Evolutionary conservation across 805 yeast genomes (phyloP).

Genomic region (Candida corydali): DNA sequence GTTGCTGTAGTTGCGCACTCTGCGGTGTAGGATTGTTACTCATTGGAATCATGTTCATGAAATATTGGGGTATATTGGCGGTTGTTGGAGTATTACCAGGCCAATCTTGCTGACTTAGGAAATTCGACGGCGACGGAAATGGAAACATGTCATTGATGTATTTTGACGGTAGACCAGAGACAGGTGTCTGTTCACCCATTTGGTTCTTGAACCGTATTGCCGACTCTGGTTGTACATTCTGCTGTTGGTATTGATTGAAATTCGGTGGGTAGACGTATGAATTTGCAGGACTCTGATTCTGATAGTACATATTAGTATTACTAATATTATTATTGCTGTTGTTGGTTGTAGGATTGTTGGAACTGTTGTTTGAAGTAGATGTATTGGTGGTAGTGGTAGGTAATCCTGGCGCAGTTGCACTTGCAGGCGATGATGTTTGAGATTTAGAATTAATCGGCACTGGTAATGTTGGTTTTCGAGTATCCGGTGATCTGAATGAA

Average conservation of each 20-base stretch:
- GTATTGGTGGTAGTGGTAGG: slow-evolving; percentile 14
- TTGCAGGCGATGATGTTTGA: slow-evolving; percentile 37
- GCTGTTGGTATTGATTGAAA: slow-evolving; percentile 13
- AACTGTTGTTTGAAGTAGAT: background rate
- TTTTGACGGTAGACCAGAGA: slow-evolving; percentile 54
- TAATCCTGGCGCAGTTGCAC: slow-evolving; percentile 37
- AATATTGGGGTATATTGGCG: slow-evolving; percentile 39
- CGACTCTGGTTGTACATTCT: slow-evolving; percentile 12
- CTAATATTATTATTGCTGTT: background rate
- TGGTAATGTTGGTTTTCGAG: slow-evolving; percentile 24
- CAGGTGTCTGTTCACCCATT: slow-evolving; percentile 61
- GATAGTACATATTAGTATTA: slow-evolving; percentile 12
- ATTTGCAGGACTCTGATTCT: slow-evolving; percentile 3
- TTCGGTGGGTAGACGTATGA: slow-evolving; percentile 9
- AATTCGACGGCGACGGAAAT: slow-evolving; percentile 63
- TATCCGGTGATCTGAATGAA: slow-evolving; percentile 27
- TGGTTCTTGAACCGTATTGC: slow-evolving; percentile 11
- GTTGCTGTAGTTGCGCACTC: slow-evolving; percentile 1
- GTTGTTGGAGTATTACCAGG: slow-evolving; percentile 29
- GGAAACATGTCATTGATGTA: slow-evolving; percentile 73
- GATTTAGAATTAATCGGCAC: slow-evolving; percentile 35
- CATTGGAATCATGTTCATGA: slow-evolving; percentile 29
- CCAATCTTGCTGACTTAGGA: slow-evolving; percentile 55
- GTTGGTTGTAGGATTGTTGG: no score
- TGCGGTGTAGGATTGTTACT: slow-evolving; percentile 3